These are phyloP conservation scores for Neurospora sp. DNA, from an alignment of 495 filamentous ascomycete species.

Conservation along the genomic window DNA sequence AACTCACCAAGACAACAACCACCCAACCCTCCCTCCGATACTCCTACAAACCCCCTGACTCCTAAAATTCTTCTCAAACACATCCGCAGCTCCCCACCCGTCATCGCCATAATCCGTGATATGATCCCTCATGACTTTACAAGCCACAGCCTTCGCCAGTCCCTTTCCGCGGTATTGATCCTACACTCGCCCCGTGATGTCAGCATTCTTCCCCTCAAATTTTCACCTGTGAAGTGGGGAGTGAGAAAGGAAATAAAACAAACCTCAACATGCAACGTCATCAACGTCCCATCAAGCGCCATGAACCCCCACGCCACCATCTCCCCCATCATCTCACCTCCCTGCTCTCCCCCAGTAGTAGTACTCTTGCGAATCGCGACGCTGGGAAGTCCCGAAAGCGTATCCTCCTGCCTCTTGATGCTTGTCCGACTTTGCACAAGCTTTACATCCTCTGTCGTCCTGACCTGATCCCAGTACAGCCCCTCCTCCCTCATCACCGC, in stretches of 20 bases:
- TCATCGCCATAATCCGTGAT: conserved; percentile 28
- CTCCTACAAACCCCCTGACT: conserved; percentile 36
- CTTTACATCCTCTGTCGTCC: conserved; percentile 18
- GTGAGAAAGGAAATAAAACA: neutral
- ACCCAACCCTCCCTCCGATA: conserved; percentile 27
- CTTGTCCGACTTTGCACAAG: conserved; percentile 24
- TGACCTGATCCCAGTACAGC: conserved; percentile 21
- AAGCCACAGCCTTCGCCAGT: conserved; percentile 33
- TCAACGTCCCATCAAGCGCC: conserved; percentile 25
- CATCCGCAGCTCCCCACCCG: conserved; percentile 32
- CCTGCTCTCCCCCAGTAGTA: too few species aligned
- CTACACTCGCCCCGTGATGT: too few species aligned
- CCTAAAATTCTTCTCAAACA: conserved; percentile 26
- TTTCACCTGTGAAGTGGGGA: too few species aligned
- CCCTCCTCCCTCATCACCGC: neutral
- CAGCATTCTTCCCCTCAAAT: too few species aligned
- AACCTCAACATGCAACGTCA: conserved; percentile 27
- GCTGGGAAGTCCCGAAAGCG: neutral
- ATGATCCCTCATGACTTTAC: conserved; percentile 30
- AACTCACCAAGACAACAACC: conserved; percentile 25
- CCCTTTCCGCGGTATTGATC: conserved; percentile 29
- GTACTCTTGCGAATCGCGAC: neutral
- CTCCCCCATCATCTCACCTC: conserved; percentile 1
- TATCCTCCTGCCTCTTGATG: conserved; percentile 22
- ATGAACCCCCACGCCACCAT: conserved; percentile 37